These are phyloP conservation scores for Tolypocladium paradoxum DNA, from an alignment of 2,329 filamentous ascomycete species.

Conservation along the genomic window DNA sequence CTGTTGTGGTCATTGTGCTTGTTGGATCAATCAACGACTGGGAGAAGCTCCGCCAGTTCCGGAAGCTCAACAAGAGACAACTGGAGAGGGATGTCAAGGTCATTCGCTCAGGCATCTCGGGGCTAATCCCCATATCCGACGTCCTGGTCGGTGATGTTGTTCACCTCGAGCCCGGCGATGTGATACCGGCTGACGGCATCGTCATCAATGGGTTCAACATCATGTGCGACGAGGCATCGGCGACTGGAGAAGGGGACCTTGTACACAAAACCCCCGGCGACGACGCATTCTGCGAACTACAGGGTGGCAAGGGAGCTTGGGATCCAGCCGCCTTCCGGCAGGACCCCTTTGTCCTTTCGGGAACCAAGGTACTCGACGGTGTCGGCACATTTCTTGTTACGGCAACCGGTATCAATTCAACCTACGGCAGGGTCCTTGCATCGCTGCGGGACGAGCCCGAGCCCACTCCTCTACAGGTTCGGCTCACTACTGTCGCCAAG, in stretches of 20 bases:
- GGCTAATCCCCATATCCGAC: slow-evolving; percentile 55
- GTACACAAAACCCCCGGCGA: slow-evolving; percentile 54
- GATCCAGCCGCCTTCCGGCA: slow-evolving; percentile 31
- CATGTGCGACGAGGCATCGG: slow-evolving; percentile 62
- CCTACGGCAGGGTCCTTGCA: slow-evolving; percentile 45
- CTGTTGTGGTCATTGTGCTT: slow-evolving; percentile 4
- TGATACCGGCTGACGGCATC: slow-evolving; percentile 60
- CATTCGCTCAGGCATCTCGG: slow-evolving; percentile 53
- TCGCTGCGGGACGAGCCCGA: slow-evolving; percentile 40
- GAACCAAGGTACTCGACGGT: slow-evolving; percentile 35
- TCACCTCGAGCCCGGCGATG: slow-evolving; percentile 57
- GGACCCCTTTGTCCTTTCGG: slow-evolving; percentile 53
- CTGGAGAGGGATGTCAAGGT: slow-evolving; percentile 43
- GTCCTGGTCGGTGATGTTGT: slow-evolving; percentile 61
- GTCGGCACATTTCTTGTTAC: slow-evolving; percentile 44
- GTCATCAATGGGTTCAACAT: slow-evolving; percentile 44
- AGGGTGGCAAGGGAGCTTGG: too few relatives aligned
- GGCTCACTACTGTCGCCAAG: slow-evolving; percentile 28
- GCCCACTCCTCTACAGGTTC: slow-evolving; percentile 42
- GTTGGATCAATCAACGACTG: slow-evolving; percentile 47
- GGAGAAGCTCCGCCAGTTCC: slow-evolving; percentile 57
- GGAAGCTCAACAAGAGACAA: slow-evolving; percentile 43
- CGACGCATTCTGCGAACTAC: slow-evolving; percentile 32
- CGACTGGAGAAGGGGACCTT: slow-evolving; percentile 62
- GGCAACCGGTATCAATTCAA: slow-evolving; percentile 42